These are phyloP conservation scores for Hymenoscyphus occultus DNA, from an alignment of 2,329 filamentous ascomycete genomes.

Conservation along the genomic window DNA sequence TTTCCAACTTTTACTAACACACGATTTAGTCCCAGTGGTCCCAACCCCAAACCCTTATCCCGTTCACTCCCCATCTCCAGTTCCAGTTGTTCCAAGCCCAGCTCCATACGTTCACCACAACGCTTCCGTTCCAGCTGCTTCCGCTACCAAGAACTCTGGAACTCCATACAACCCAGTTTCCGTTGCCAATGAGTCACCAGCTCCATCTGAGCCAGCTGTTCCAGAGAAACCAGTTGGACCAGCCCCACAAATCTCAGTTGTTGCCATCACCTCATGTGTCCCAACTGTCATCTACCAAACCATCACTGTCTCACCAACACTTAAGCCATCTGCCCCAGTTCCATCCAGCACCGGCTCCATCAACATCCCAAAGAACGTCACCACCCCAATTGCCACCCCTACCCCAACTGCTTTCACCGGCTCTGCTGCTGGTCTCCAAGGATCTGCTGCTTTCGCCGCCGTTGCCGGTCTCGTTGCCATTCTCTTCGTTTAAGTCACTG, in stretches of 20 bases:
- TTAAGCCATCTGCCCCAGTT: slow-evolving; percentile 17
- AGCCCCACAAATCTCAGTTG: slow-evolving; percentile 18
- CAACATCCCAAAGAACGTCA: slow-evolving; percentile 17
- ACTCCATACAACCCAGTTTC: slow-evolving; percentile 18
- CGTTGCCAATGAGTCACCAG: slow-evolving; percentile 8
- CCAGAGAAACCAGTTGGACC: slow-evolving; percentile 8
- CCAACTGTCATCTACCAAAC: slow-evolving; percentile 29
- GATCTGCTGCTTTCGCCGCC: slow-evolving; percentile 35
- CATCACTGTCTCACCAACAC: slow-evolving; percentile 28
- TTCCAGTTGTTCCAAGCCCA: background rate
- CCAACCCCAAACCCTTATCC: slow-evolving; percentile 11
- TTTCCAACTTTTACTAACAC: background rate
- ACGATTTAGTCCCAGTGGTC: slow-evolving; percentile 19
- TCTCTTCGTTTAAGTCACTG: slow-evolving; percentile 36
- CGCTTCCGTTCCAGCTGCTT: slow-evolving; percentile 12
- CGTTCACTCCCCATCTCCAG: slow-evolving; percentile 11
- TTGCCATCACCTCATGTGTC: slow-evolving; percentile 29
- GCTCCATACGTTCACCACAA: slow-evolving; percentile 14
- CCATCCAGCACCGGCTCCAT: slow-evolving; percentile 20
- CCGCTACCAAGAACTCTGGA: background rate
- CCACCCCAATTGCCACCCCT: slow-evolving; percentile 21
- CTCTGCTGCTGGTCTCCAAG: slow-evolving; percentile 33
- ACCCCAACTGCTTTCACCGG: slow-evolving; percentile 26
- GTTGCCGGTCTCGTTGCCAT: slow-evolving; percentile 30
- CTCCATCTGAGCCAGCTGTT: slow-evolving; percentile 9